Percentiles rank a stretch among this genome's conserved stretches.
Evolutionary conservation across 805 yeast species (phyloP).

Genomic region (Ogataea thermomethanolica): DNA sequence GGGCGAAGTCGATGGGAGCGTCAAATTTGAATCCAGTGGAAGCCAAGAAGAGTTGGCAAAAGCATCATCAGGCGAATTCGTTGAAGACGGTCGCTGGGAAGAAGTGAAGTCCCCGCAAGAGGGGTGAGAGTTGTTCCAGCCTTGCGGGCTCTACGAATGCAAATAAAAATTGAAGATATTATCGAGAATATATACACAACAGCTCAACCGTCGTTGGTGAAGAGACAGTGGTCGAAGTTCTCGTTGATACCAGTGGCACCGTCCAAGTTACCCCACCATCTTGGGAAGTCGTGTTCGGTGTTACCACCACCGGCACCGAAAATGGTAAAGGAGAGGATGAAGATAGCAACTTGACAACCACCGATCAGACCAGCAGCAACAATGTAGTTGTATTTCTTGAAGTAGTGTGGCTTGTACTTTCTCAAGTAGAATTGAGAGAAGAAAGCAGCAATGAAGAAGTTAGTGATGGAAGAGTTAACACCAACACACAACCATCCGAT

Average conservation of each 20-base stretch:
- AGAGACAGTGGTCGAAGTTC: slow-evolving; percentile 17
- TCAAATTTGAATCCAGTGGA: slow-evolving; percentile 11
- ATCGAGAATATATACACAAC: not conserved
- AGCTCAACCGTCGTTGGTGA: slow-evolving; percentile 11
- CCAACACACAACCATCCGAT: slow-evolving; percentile 33
- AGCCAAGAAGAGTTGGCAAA: slow-evolving; percentile 6
- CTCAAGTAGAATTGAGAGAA: slow-evolving; percentile 26
- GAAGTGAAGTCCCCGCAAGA: too few relatives aligned
- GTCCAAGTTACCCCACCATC: slow-evolving; percentile 33
- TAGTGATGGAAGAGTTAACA: slow-evolving; percentile 33
- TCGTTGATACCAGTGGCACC: slow-evolving; percentile 15
- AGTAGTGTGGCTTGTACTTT: slow-evolving; percentile 25
- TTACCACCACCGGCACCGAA: slow-evolving; percentile 32
- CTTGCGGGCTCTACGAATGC: not conserved
- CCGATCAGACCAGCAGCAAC: slow-evolving; percentile 50
- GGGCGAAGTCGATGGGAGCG: slow-evolving; percentile 19
- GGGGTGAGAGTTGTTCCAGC: too few relatives aligned
- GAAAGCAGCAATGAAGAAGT: slow-evolving; percentile 28
- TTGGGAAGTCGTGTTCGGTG: slow-evolving; percentile 27
- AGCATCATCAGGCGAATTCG: not conserved
- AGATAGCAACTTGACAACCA: slow-evolving; percentile 36
- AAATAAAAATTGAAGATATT: not conserved
- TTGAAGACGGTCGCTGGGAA: too few relatives aligned
- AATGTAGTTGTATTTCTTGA: slow-evolving; percentile 46
- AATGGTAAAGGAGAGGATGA: slow-evolving; percentile 32